Base-by-base conservation (phyloP, 2,329 filamentous ascomycete species). In the Diaporthe destruens region DNA sequence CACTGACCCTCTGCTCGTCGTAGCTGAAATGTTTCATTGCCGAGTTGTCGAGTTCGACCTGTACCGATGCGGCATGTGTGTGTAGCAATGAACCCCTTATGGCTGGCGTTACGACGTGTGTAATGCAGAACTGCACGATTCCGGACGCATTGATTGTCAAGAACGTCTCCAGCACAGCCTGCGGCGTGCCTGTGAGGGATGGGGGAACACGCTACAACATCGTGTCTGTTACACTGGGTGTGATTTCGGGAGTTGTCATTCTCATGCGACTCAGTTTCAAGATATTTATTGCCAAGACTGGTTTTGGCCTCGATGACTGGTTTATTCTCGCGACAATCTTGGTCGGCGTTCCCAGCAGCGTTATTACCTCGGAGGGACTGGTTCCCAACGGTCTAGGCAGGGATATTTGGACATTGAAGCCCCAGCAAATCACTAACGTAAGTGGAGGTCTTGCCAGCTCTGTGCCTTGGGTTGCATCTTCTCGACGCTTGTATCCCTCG, bases 231-330 rank as follows among this genome's bases (percentile, higher is more conserved):
- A 47, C 73, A 75, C 74, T 82, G 56, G 81, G 77, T 67, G 77
- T 79, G 20, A 77, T 84, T 32, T 80, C 82, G 7, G 81, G 77
- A 39, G 76, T 81, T 55, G 80, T 83, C 61, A 77, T 85, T 39
- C 71, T 80, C 8, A 74, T 82, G n/a, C 85, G 85, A 20, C 78
- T 85, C 12, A 75, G 75, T 5, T 80, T 79, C 65, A 80, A 78
- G 51, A 72, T 84, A 25, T 78, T 83, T 16, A 72, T 77, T 1
- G 75, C 78, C 0, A 81, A 79, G 32, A 68, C 79, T 20, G 75
- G 78, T 3, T 78, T 84, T 14, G 80, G 76, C 5, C 71, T 81
- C 18, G 82, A 84, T 74, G 82, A 84, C 76, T 81, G 80, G 78
- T 75, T 80, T 59, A 76, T 82, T 53, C 56, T 82, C 16, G 72